Evolutionary conservation across 257 asterid genomes (phyloP).

Genomic region (Sherardia arvensis): DNA sequence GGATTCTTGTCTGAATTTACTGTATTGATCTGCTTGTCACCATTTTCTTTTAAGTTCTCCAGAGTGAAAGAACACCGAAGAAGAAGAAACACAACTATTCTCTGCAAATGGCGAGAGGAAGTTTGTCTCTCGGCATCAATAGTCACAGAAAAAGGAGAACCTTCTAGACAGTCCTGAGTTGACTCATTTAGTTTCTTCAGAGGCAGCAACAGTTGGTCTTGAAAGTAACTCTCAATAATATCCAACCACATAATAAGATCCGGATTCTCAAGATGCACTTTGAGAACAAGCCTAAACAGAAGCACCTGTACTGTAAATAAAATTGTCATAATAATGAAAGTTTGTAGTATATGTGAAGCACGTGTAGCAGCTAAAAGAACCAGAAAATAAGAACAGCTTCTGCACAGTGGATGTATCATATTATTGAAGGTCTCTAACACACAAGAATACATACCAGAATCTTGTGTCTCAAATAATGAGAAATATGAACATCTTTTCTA

Average conservation of each 20-base stretch:
- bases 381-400: neutral
- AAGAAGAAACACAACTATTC: constrained; percentile 63
- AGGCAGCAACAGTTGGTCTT: constrained; percentile 48
- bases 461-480: constrained; percentile 69
- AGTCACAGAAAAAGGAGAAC: constrained; percentile 61
- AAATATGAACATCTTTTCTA: constrained; percentile 25
- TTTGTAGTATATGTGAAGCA: neutral
- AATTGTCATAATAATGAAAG: constrained; percentile 13
- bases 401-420: no score
- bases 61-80: constrained; percentile 52
- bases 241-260: constrained; percentile 45
- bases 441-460: constrained; percentile 38
- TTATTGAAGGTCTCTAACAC: neutral
- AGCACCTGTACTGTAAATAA: constrained; percentile 50
- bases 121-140: constrained; percentile 23
- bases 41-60: constrained; percentile 21
- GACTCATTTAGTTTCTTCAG: constrained; percentile 25
- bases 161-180: constrained; percentile 46
- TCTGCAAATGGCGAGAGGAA: constrained; percentile 49
- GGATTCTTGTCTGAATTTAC: constrained; percentile 18
- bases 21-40: constrained; percentile 17
- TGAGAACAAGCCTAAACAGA: constrained; percentile 55
- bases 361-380: neutral
- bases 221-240: constrained; percentile 55
- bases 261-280: constrained; percentile 28